phyloP scores from a whole-genome alignment of 495 filamentous ascomycete genomes.

The Talaromyces trachyspermus region DNA sequence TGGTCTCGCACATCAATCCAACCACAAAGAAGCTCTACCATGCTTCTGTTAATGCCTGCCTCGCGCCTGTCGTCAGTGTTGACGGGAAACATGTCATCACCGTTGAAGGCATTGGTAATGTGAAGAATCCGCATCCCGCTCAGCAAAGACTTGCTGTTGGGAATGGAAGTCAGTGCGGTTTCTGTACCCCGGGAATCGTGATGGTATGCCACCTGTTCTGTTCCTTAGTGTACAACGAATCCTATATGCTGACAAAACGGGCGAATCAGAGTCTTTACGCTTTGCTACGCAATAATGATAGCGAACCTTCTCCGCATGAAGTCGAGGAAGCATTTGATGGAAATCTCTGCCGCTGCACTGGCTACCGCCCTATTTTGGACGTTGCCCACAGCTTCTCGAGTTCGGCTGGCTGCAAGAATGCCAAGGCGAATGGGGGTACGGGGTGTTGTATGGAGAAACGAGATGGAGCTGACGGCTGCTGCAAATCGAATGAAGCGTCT shows the following conservation, averaged over 20 bases:
- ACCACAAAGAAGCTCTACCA: conserved; percentile 82
- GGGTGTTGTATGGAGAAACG: conserved; percentile 50
- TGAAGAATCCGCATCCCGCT: conserved; percentile 77
- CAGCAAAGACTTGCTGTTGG: conserved; percentile 79
- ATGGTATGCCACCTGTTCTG: conserved; percentile 49
- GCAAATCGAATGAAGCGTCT: conserved; percentile 20
- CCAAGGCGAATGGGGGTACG: conserved; percentile 37
- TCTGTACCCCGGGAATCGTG: conserved; percentile 96
- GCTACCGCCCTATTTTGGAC: conserved; percentile 89
- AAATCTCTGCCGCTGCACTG: conserved; percentile 92
- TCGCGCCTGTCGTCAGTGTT: conserved; percentile 84
- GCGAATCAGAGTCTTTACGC: conserved; percentile 17
- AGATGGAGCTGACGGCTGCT: conserved; percentile 32
- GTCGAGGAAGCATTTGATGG: conserved; percentile 91
- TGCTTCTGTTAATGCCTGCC: conserved; percentile 80
- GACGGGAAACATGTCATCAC: conserved; percentile 99
- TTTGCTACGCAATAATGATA: conserved; percentile 64
- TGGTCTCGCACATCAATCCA: conserved; percentile 85
- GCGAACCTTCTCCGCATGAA: conserved; percentile 59
- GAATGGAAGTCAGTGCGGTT: conserved; percentile 62
- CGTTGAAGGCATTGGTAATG: conserved; percentile 91
- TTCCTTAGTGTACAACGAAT: background rate
- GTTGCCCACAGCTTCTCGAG: conserved; percentile 51
- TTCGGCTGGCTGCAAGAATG: conserved; percentile 33
- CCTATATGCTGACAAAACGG: background rate